Evolutionary conservation across 495 filamentous ascomycete genomes (phyloP).

Genomic region (Aspergillus sparsus): DNA sequence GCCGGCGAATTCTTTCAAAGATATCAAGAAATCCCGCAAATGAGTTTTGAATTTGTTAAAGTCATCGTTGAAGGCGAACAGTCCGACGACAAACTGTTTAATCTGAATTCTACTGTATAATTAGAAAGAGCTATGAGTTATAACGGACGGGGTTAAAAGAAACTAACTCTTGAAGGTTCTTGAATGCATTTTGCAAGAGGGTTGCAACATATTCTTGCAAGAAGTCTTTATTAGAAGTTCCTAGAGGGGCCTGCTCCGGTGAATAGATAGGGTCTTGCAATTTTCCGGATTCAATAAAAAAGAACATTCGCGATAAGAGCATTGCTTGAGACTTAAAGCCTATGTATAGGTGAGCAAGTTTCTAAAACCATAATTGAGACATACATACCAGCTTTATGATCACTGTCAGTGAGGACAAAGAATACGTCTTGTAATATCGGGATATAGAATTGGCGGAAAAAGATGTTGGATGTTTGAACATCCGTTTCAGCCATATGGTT

Average conservation of each 20-base stretch:
- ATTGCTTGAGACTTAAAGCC: slow-evolving; percentile 95
- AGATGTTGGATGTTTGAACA: slow-evolving; percentile 77
- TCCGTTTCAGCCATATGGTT: slow-evolving; percentile 96
- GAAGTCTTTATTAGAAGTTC: slow-evolving; percentile 89
- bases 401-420: slow-evolving; percentile 95
- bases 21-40: slow-evolving; percentile 95
- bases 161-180: slow-evolving; percentile 86
- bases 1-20: slow-evolving; percentile 88
- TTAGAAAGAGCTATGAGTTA: slow-evolving; percentile 32
- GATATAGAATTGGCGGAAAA: slow-evolving; percentile 97
- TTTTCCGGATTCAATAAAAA: slow-evolving; percentile 81
- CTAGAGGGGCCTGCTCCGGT: slow-evolving; percentile 74
- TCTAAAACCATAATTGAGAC: slow-evolving; percentile 5
- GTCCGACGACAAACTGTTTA: slow-evolving; percentile 77
- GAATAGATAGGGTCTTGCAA: slow-evolving; percentile 88
- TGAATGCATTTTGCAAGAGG: slow-evolving; percentile 87
- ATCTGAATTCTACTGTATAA: slow-evolving; percentile 70
- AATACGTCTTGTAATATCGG: slow-evolving; percentile 96
- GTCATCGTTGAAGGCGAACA: slow-evolving; percentile 80
- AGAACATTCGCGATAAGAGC: slow-evolving; percentile 93
- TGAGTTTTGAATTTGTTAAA: slow-evolving; percentile 89
- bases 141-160: background rate
- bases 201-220: slow-evolving; percentile 79
- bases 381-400: slow-evolving; percentile 85
- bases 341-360: slow-evolving; percentile 24